Evolutionary conservation across 768 basidiomycete genomes (phyloP).

Genomic region (Phaffia tasmanica): DNA sequence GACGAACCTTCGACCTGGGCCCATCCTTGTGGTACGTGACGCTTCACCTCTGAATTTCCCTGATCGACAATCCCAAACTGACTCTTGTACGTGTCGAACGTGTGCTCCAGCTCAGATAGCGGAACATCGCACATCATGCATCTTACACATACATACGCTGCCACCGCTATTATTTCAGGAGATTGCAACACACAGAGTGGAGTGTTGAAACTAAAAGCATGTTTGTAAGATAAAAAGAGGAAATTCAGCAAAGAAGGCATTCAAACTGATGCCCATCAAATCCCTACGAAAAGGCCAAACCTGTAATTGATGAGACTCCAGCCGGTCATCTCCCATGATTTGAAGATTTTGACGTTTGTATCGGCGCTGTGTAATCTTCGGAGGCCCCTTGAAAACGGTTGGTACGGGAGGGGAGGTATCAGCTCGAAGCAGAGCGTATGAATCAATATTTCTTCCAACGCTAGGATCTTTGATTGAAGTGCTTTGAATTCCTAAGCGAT

Average conservation of each 20-base stretch:
- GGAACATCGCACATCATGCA: background rate
- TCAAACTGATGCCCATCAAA: background rate
- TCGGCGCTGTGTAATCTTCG: background rate
- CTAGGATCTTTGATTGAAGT: background rate
- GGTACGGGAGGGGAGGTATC: slow-evolving; percentile 14
- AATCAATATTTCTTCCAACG: slow-evolving; percentile 5
- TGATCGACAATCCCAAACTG: slow-evolving; percentile 12
- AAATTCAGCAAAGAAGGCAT: background rate
- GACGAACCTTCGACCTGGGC: no score
- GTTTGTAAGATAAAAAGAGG: no score
- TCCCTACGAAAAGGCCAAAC: background rate
- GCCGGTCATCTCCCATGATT: slow-evolving; percentile 1
- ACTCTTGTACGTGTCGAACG: slow-evolving; percentile 3
- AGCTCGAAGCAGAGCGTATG: slow-evolving; percentile 6
- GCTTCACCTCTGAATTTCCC: no score
- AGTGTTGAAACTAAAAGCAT: background rate
- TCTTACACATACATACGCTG: slow-evolving; percentile 1
- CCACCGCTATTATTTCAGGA: slow-evolving; percentile 1
- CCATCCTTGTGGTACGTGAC: no score
- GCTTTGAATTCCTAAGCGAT: background rate
- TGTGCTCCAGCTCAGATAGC: background rate
- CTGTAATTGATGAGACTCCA: slow-evolving; percentile 15
- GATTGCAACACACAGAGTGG: slow-evolving; percentile 12
- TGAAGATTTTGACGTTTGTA: background rate
- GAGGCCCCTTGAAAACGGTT: slow-evolving; percentile 2